phyloP scores from a whole-genome alignment of 495 filamentous ascomycete species.

The Amphirosellinia nigrospora region DNA sequence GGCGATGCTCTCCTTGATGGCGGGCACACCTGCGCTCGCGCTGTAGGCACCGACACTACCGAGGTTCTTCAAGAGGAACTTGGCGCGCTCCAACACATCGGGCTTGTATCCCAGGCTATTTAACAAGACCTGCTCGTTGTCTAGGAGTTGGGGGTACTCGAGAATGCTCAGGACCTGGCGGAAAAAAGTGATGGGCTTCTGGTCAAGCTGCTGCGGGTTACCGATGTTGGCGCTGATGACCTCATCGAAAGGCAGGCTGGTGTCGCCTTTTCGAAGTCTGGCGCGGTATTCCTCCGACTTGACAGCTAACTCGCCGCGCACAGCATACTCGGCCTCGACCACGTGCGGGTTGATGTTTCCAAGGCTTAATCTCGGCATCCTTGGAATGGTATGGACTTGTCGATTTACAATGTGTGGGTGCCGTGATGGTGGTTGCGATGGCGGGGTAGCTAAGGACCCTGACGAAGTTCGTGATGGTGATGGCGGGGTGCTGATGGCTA shows the following conservation, averaged over 20 bases:
- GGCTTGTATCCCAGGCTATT: conserved; percentile 78
- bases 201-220: conserved; percentile 97
- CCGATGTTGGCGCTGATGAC: conserved; percentile 98
- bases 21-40: conserved; percentile 84
- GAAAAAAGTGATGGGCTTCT: conserved; percentile 99
- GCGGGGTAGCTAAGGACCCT: conserved; percentile 33
- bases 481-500: not conserved
- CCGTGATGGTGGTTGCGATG: conserved; percentile 22
- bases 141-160: conserved; percentile 84
- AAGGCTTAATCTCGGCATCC: conserved; percentile 69
- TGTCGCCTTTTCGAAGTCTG: conserved; percentile 57
- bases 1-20: conserved; percentile 86
- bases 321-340: conserved; percentile 87
- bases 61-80: conserved; percentile 76
- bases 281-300: conserved; percentile 88
- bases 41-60: conserved; percentile 96
- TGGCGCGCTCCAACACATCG: conserved; percentile 86
- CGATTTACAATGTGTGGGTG: conserved; percentile 27
- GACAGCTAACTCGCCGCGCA: conserved; percentile 91
- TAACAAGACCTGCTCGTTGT: conserved; percentile 73
- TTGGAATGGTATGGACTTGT: conserved; percentile 49
- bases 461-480: conserved; percentile 18
- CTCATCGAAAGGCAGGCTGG: conserved; percentile 81
- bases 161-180: conserved; percentile 93
- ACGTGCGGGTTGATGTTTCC: conserved; percentile 93